Evolutionary conservation across 2,329 filamentous ascomycete genomes (phyloP).

Genomic region (Zasmidium citrigriseum): DNA sequence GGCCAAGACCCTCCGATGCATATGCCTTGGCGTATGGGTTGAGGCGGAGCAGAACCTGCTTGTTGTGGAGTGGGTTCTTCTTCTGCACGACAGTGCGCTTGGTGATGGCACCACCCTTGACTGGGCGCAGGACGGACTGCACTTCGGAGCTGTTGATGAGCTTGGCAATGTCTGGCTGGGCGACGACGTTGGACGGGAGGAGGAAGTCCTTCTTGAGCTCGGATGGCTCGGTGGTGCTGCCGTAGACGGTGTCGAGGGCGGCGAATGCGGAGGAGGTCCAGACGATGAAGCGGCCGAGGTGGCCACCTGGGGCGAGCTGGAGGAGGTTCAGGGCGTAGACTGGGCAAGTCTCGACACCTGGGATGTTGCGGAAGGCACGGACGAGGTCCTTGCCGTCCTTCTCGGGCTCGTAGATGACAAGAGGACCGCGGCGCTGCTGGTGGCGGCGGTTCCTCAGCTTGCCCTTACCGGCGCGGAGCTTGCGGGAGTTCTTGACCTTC

Average conservation of each 20-base stretch:
- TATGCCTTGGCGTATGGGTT: conserved; percentile 97
- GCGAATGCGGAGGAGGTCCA: conserved; percentile 98
- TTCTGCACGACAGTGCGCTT: conserved; percentile 94
- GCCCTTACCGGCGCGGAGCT: conserved; percentile 97
- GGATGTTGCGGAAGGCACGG: conserved; percentile 96
- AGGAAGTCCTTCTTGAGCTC: conserved; percentile 99
- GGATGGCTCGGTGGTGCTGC: conserved; percentile 83
- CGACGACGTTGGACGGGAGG: conserved; percentile 86
- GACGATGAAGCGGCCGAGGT: conserved; percentile 98
- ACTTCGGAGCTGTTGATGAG: conserved; percentile 99
- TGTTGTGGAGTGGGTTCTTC: conserved; percentile 99
- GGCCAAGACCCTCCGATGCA: conserved; percentile 79
- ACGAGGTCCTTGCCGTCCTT: conserved; percentile 93
- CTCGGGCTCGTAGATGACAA: conserved; percentile 96
- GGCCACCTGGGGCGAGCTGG: conserved; percentile 97
- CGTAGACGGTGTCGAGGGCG: conserved; percentile 96
- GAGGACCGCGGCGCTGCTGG: conserved; percentile 95
- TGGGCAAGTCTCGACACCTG: conserved; percentile 94
- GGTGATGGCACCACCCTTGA: conserved; percentile 85
- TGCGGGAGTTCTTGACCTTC: conserved; percentile 96
- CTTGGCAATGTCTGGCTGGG: conserved; percentile 92
- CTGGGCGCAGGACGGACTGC: conserved; percentile 89
- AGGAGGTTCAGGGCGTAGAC: conserved; percentile 96
- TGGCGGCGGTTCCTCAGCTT: conserved; percentile 96
- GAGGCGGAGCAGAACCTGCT: conserved; percentile 96